Conservation (phyloP, 352 stramenopile genomes). For the Plasmopara muralis region DNA sequence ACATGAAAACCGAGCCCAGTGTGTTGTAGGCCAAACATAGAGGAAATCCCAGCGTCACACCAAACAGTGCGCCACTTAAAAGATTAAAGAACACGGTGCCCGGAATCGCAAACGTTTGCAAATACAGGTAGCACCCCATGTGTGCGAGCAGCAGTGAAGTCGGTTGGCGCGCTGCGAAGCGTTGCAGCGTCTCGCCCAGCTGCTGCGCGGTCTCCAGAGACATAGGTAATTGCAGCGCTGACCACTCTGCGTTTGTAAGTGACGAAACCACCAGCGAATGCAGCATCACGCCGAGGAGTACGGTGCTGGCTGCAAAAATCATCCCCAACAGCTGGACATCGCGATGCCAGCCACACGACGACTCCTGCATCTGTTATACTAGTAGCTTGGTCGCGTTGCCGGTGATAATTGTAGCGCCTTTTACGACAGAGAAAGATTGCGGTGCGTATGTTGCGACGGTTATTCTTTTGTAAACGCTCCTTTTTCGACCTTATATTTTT, state of each 20-base stretch:
- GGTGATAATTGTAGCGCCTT: constrained; percentile 6
- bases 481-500: no score
- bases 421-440: constrained; percentile 8
- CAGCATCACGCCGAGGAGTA: constrained; percentile 33
- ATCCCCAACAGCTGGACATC: constrained; percentile 44
- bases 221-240: constrained; percentile 45
- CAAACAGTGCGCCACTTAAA: constrained; percentile 64
- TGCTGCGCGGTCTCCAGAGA: constrained; percentile 53
- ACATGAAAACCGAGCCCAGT: constrained; percentile 71
- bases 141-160: constrained; percentile 52
- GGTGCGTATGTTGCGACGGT: constrained; percentile 10
- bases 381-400: constrained; percentile 6
- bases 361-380: not conserved
- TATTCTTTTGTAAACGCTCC: no score
- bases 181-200: constrained; percentile 55
- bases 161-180: constrained; percentile 36
- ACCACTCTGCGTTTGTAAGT: constrained; percentile 50
- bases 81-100: constrained; percentile 80
- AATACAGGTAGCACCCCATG: constrained; percentile 66
- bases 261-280: constrained; percentile 49
- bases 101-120: constrained; percentile 77
- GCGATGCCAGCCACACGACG: constrained; percentile 31
- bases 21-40: constrained; percentile 80
- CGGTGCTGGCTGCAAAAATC: constrained; percentile 34
- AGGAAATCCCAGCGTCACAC: constrained; percentile 59